Percentiles rank a stretch among this genome's conserved stretches.
Conservation (phyloP, 495 filamentous ascomycete genomes). For the Physcia stellaris region DNA sequence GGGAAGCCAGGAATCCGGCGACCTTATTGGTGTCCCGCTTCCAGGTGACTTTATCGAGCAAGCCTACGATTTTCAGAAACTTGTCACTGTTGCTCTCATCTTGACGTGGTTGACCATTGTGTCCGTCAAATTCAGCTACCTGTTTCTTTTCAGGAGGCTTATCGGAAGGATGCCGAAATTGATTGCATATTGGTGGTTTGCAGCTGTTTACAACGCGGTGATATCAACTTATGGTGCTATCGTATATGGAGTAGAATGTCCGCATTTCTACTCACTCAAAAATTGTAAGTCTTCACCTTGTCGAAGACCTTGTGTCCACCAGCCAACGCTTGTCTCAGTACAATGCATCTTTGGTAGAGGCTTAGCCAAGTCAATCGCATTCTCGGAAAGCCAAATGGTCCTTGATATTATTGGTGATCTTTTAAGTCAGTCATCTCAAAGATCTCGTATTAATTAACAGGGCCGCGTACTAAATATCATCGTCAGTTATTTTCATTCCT, state of each 20-base stretch:
- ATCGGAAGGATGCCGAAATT: constrained; percentile 9
- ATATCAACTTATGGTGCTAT: constrained; percentile 6
- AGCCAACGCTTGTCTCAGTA: too few species aligned
- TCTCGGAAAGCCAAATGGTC: constrained; percentile 4
- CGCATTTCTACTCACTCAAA: constrained; percentile 5
- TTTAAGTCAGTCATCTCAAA: constrained; percentile 8
- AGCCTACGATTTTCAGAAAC: constrained; percentile 5
- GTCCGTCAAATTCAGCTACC: constrained; percentile 17
- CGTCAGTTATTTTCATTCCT: constrained; percentile 13
- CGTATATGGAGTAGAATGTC: constrained; percentile 9
- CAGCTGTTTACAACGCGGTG: constrained; percentile 5
- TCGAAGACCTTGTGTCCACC: neutral
- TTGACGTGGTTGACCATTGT: constrained; percentile 11
- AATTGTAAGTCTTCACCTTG: constrained; percentile 1
- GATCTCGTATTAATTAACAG: too few species aligned
- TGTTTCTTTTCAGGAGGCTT: constrained; percentile 12
- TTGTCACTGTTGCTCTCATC: neutral
- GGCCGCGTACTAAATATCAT: too few species aligned
- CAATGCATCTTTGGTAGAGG: neutral
- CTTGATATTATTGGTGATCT: constrained; percentile 13
- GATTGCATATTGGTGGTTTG: constrained; percentile 13
- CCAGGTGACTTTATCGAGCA: neutral
- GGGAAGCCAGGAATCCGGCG: neutral
- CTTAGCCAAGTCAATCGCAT: constrained; percentile 1
- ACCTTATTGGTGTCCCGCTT: neutral